Conservation (phyloP, 768 basidiomycete genomes). For the Termitomyces sp. region DNA sequence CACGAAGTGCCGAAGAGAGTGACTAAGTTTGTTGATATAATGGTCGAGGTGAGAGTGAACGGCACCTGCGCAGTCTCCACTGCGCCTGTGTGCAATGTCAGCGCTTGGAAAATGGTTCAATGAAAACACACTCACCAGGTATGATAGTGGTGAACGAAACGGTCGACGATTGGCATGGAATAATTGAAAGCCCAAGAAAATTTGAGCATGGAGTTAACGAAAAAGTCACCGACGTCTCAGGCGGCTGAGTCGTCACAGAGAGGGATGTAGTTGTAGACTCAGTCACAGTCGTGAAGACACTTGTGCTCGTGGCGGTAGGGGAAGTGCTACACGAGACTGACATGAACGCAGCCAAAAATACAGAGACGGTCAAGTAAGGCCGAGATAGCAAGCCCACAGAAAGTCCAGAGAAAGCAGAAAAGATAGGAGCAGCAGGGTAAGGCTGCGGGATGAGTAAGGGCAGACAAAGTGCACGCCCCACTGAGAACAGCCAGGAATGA, state of each 20-base stretch:
- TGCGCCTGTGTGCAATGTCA: constrained; percentile 9
- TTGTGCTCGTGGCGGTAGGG: constrained; percentile 41
- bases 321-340: constrained; percentile 37
- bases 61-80: constrained; percentile 34
- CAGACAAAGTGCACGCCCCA: constrained; percentile 10
- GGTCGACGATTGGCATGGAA: constrained; percentile 12
- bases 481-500: constrained; percentile 9
- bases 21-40: constrained; percentile 26
- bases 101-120: constrained; percentile 15
- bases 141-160: constrained; percentile 15
- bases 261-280: constrained; percentile 33
- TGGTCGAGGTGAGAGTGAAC: constrained; percentile 30
- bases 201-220: constrained; percentile 27
- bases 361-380: constrained; percentile 6
- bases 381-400: constrained; percentile 1
- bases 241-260: constrained; percentile 27
- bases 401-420: neutral
- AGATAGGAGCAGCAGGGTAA: constrained; percentile 3
- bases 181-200: neutral
- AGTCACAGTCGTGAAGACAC: constrained; percentile 29
- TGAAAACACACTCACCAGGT: constrained; percentile 18
- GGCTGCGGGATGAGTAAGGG: constrained; percentile 6
- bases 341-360: constrained; percentile 18
- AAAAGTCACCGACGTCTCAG: constrained; percentile 26
- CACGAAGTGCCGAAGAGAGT: constrained; percentile 43